Percentiles rank a stretch among this genome's conserved stretches.
Evolutionary conservation across 805 yeast species (phyloP).

Genomic region (Yamadazyma insecticola): DNA sequence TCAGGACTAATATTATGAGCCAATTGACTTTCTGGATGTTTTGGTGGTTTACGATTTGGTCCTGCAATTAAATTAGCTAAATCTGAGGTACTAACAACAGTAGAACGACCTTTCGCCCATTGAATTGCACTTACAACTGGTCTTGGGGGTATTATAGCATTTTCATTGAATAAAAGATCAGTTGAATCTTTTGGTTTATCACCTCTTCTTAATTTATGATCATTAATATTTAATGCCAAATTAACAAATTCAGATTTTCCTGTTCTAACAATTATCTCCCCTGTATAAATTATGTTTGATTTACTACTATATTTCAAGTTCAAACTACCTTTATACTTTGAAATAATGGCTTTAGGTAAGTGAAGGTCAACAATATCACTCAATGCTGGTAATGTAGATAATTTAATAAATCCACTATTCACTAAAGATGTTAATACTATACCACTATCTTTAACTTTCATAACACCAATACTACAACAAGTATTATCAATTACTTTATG

Average conservation of each 20-base stretch:
- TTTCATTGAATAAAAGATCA: slow-evolving; percentile 68
- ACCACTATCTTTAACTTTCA: slow-evolving; percentile 34
- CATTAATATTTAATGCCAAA: slow-evolving; percentile 19
- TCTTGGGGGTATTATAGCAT: slow-evolving; percentile 65
- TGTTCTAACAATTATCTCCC: slow-evolving; percentile 55
- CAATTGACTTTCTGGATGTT: slow-evolving; percentile 54
- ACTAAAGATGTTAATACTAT: slow-evolving; percentile 45
- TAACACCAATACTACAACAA: slow-evolving; percentile 46
- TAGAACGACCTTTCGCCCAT: slow-evolving; percentile 77
- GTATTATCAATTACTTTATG: slow-evolving; percentile 56
- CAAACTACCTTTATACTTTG: too few species aligned
- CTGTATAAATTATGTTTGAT: slow-evolving; percentile 41
- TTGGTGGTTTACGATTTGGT: slow-evolving; percentile 58
- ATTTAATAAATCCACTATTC: slow-evolving; percentile 43
- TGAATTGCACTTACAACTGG: slow-evolving; percentile 77
- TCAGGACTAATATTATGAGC: slow-evolving; percentile 45
- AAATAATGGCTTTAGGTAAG: slow-evolving; percentile 26
- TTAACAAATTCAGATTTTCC: slow-evolving; percentile 42
- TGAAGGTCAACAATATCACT: slow-evolving; percentile 50
- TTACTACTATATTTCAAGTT: slow-evolving; percentile 16
- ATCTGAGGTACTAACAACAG: slow-evolving; percentile 56
- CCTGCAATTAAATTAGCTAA: slow-evolving; percentile 70
- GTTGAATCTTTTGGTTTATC: slow-evolving; percentile 18
- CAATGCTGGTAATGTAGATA: slow-evolving; percentile 57
- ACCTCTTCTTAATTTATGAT: slow-evolving; percentile 14